Evolutionary conservation across 2,329 filamentous ascomycete genomes (phyloP), one percentile per base, ranked within the genome.

Genomic region (Dendryphion nanum): DNA sequence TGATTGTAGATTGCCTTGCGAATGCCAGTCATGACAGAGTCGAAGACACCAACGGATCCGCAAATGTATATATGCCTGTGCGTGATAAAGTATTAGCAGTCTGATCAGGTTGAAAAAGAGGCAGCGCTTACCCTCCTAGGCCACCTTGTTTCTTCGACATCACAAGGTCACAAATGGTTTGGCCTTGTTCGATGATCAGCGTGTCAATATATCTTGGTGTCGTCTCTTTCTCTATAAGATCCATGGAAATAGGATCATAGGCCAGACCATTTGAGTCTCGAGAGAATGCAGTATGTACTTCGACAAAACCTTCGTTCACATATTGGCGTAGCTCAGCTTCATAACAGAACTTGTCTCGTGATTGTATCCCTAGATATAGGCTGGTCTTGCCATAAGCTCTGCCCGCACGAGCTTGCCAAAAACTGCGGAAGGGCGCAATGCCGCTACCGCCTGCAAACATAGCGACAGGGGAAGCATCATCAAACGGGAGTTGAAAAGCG

Each of bases 61-160:
- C 72, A 76, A 12, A 75, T 67, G 41, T 74, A 76, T 2, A 76
- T 57, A 38, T 75, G 69, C 6, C 21, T 29, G 15, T 7, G 18
- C n/a, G n/a, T 5, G 6, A 23, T 18, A 8, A 37, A 18, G 34
- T 24, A 12, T 7, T 10, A 7, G 7, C 10, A 16, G 8, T 10
- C 29, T 30, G 8, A 7, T 7, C 8, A 24, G 15, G 6, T 6
- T 6, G n/a, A 37, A 33, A 7, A 30, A 7, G 7, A 15, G 8
- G n/a, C n/a, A n/a, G n/a, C n/a, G 29, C 35, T 29, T 39, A 40
- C 28, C 69, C 70, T n/a, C 70, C 70, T 2, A 72, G 53, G 2
- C 74, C 74, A 4, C 75, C 75, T 23, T 75, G 73, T 34, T 75
- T 76, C 59, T 77, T 79, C 0, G 71, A 75, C 74, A 78, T 78